Percentiles rank a stretch among this genome's conserved stretches.
Conservation (phyloP, 2,329 filamentous ascomycete genomes). For the Scedosporium dehoogii region DNA sequence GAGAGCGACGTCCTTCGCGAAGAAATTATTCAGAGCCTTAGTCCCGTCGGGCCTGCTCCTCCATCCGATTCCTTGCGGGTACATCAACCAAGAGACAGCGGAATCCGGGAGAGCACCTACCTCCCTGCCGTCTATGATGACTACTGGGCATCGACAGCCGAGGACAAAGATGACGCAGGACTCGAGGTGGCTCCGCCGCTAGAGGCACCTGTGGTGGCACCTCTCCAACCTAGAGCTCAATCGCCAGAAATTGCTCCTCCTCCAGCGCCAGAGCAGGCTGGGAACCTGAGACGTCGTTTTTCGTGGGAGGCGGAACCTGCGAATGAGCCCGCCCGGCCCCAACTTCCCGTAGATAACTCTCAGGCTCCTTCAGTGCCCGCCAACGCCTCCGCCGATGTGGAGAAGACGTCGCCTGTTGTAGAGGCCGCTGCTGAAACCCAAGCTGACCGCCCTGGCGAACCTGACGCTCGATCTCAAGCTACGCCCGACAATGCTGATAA, state of each 20-base stretch:
- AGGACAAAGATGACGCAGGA: neutral
- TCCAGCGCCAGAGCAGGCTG: neutral
- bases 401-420: neutral
- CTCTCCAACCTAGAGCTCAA: neutral
- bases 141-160: constrained; percentile 45
- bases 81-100: neutral
- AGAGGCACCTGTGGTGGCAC: neutral
- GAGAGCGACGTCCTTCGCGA: constrained; percentile 64
- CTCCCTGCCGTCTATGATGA: constrained; percentile 57
- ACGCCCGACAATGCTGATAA: neutral
- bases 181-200: neutral
- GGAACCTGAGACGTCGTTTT: neutral
- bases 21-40: constrained; percentile 64
- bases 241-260: neutral
- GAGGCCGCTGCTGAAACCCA: neutral
- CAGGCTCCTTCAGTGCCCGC: neutral
- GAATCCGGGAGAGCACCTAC: constrained; percentile 48
- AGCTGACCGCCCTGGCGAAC: neutral
- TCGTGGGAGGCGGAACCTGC: constrained; percentile 4
- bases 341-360: neutral
- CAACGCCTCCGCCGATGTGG: neutral
- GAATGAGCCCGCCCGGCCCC: neutral
- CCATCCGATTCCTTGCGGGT: neutral
- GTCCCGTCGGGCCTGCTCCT: constrained; percentile 27
- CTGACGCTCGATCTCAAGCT: neutral